phyloP scores from a whole-genome alignment of 805 yeast genomes.

The Barnettozyma pratensis region DNA sequence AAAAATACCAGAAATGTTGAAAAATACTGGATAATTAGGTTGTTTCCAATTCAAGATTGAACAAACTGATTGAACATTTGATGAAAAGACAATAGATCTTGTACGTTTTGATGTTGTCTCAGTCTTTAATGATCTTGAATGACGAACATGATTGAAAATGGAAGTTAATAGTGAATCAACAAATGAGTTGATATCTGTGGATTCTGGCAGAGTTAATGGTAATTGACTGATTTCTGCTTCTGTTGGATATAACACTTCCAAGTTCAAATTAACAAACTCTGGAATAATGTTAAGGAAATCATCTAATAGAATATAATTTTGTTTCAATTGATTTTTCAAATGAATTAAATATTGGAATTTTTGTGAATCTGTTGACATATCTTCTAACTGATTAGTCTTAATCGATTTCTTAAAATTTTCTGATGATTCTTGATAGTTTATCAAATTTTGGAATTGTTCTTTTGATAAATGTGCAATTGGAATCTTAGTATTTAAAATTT shows the following conservation, averaged over 20 bases:
- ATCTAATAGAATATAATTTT: conserved; percentile 51
- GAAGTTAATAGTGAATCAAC: conserved; percentile 68
- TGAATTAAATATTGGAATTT: conserved; percentile 1
- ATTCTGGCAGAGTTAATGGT: conserved; percentile 35
- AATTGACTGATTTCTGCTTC: conserved; percentile 36
- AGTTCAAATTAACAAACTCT: conserved; percentile 55
- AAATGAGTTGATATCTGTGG: conserved; percentile 58
- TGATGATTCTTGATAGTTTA: conserved; percentile 18
- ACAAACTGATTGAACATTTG: conserved; percentile 86
- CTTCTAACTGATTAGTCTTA: conserved; percentile 14
- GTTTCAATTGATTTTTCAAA: conserved; percentile 15
- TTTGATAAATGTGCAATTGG: conserved; percentile 53
- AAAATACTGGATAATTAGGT: conserved; percentile 93
- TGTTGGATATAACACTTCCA: conserved; percentile 78
- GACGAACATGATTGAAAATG: conserved; percentile 72
- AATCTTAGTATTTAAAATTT: conserved; percentile 45
- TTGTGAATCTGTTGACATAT: neutral
- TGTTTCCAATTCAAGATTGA: conserved; percentile 96
- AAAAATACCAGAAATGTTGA: conserved; percentile 67
- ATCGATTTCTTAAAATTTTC: neutral
- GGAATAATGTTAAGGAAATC: conserved; percentile 53
- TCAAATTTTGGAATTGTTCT: conserved; percentile 28
- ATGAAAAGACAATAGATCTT: conserved; percentile 76
- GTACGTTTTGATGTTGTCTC: conserved; percentile 27
- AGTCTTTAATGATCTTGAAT: conserved; percentile 28